Conservation (phyloP, 768 basidiomycete genomes). For the Dendrothele bispora region DNA sequence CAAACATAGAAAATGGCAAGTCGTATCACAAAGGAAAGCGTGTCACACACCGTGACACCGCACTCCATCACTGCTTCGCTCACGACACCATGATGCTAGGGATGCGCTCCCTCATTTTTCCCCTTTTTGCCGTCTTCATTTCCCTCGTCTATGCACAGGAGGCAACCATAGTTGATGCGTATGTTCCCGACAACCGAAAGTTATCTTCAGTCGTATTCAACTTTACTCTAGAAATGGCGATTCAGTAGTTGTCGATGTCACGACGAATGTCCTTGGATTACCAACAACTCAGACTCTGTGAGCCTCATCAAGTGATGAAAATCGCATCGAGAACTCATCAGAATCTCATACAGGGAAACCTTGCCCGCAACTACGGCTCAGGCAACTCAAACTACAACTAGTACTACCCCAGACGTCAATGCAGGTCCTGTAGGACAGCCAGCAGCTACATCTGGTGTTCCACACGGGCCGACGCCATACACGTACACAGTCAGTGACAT, state of each 20-base stretch:
- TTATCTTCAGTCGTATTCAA: background rate
- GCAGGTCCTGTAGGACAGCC: conserved; percentile 3
- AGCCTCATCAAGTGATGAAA: background rate
- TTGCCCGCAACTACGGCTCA: background rate
- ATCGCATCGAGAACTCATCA: background rate
- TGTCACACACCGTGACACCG: too few species aligned
- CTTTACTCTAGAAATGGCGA: background rate
- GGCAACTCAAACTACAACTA: background rate
- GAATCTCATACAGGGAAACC: background rate
- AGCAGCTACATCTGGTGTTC: background rate
- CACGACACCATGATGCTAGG: too few species aligned
- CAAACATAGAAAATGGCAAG: too few species aligned
- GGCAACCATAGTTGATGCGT: conserved; percentile 4
- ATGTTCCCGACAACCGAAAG: background rate
- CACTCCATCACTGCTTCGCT: too few species aligned
- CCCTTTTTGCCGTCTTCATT: background rate
- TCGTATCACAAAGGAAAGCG: too few species aligned
- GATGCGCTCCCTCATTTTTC: conserved; percentile 3
- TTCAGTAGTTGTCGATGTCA: conserved; percentile 5
- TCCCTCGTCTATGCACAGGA: conserved; percentile 7
- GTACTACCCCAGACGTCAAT: conserved; percentile 1
- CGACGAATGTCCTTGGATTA: conserved; percentile 2
- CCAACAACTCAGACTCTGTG: conserved; percentile 2
- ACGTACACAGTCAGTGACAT: conserved; percentile 5
- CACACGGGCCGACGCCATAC: conserved; percentile 6